phyloP scores from a whole-genome alignment of 2,329 filamentous ascomycete species.

The Sclerotinia glacialis region DNA sequence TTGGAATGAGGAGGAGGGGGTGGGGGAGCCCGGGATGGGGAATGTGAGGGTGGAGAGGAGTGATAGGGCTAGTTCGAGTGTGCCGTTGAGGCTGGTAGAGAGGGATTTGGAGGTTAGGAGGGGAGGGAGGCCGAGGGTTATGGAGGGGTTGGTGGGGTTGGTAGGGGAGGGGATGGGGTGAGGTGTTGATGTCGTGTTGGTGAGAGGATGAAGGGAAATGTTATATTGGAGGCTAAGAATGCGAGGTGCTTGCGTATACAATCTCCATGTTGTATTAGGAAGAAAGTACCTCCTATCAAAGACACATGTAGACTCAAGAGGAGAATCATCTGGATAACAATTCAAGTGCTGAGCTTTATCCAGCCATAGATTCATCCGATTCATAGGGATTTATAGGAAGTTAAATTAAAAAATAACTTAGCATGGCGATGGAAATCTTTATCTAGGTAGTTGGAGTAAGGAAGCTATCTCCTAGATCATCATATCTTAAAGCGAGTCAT shows the following conservation, averaged over 20 bases:
- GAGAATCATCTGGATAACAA: not conserved
- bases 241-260: not conserved
- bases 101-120: constrained; percentile 11
- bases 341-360: constrained; percentile 16
- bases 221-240: not conserved
- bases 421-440: too few species aligned
- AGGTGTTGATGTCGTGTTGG: not conserved
- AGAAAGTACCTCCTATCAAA: not conserved
- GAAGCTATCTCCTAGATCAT: too few species aligned
- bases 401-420: too few species aligned
- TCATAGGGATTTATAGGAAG: too few species aligned
- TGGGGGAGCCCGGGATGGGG: not conserved
- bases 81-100: constrained; percentile 24
- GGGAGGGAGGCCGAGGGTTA: constrained; percentile 1
- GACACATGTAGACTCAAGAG: not conserved
- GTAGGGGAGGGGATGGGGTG: not conserved
- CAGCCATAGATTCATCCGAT: not conserved
- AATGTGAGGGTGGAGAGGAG: not conserved
- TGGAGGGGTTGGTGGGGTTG: constrained; percentile 11
- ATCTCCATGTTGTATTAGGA: not conserved
- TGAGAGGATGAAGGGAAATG: not conserved
- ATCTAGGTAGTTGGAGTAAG: too few species aligned
- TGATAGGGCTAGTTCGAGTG: constrained; percentile 12
- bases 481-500: too few species aligned
- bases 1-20: constrained; percentile 5